These are phyloP conservation scores for Pezizomycotina sp. DNA, from an alignment of 2,329 filamentous ascomycete genomes.

Conservation along the genomic window DNA sequence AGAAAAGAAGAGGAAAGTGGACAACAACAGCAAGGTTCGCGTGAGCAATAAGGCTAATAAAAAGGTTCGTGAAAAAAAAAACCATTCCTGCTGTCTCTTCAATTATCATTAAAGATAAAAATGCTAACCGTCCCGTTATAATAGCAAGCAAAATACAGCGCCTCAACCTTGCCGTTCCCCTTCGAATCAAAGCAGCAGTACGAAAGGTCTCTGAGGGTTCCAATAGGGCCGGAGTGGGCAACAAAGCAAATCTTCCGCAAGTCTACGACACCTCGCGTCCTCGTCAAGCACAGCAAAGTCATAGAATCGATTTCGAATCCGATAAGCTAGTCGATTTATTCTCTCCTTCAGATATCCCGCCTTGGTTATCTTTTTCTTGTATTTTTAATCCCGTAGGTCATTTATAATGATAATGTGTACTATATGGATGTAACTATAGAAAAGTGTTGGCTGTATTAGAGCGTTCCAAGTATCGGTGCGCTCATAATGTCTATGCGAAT, in stretches of 20 bases:
- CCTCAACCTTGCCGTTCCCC: conserved; percentile 67
- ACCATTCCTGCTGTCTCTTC: conserved; percentile 3
- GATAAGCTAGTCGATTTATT: no score
- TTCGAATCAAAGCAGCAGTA: conserved; percentile 82
- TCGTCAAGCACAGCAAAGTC: conserved; percentile 70
- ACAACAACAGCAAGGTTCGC: conserved; percentile 45
- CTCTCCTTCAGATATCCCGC: no score
- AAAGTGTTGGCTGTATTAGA: no score
- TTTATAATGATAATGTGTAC: no score
- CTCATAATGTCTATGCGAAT: no score
- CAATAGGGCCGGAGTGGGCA: conserved; percentile 84
- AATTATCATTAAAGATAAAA: conserved; percentile 12
- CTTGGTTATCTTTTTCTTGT: no score
- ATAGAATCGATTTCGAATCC: conserved; percentile 66
- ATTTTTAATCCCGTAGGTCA: no score
- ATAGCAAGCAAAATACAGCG: conserved; percentile 73
- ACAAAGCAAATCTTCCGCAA: conserved; percentile 93
- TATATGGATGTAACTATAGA: no score
- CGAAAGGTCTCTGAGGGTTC: conserved; percentile 69
- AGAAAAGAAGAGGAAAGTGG: conserved; percentile 29
- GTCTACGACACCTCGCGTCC: conserved; percentile 69
- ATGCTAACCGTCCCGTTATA: conserved; percentile 19
- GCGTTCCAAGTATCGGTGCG: no score
- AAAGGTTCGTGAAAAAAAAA: conserved; percentile 53
- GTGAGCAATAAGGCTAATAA: conserved; percentile 81